These are phyloP conservation scores for Scheffersomyces segobiensis DNA, from an alignment of 1,139 yeast genomes.

Conservation along the genomic window DNA sequence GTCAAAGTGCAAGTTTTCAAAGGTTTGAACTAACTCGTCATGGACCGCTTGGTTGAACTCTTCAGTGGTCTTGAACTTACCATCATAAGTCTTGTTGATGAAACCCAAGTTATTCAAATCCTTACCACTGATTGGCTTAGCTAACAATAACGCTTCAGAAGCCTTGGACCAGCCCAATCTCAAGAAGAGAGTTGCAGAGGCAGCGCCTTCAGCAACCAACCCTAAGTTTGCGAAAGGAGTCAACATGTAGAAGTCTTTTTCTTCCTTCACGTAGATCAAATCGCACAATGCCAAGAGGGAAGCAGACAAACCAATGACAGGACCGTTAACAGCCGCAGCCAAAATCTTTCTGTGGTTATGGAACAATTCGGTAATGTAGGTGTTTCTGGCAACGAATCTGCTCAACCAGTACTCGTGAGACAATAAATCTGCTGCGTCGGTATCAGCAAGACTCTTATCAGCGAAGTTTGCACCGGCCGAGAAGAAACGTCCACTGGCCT, in stretches of 20 bases:
- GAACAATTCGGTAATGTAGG: conserved; percentile 67
- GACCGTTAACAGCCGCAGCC: conserved; percentile 81
- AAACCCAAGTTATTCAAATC: conserved; percentile 62
- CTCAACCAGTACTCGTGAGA: conserved; percentile 58
- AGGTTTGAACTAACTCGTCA: conserved; percentile 45
- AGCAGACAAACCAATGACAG: conserved; percentile 79
- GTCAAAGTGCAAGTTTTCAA: conserved; percentile 54
- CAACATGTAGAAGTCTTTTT: conserved; percentile 55
- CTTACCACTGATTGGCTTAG: conserved; percentile 64
- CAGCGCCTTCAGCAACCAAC: conserved; percentile 80
- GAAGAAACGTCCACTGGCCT: conserved; percentile 73
- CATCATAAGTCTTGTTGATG: conserved; percentile 49
- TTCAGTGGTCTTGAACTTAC: conserved; percentile 50
- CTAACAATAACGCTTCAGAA: conserved; percentile 69
- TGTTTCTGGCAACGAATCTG: conserved; percentile 67
- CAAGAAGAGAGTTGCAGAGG: conserved; percentile 65
- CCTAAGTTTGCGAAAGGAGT: conserved; percentile 86
- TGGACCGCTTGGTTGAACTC: conserved; percentile 60
- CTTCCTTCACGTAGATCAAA: conserved; percentile 68
- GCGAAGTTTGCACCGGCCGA: conserved; percentile 83
- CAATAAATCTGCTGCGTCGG: conserved; percentile 28
- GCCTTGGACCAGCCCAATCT: conserved; percentile 77
- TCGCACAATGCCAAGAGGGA: conserved; percentile 78
- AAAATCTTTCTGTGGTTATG: conserved; percentile 72
- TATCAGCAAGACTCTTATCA: conserved; percentile 25